Conservation (phyloP, 2,329 filamentous ascomycete species). For the Fusarium falciforme region DNA sequence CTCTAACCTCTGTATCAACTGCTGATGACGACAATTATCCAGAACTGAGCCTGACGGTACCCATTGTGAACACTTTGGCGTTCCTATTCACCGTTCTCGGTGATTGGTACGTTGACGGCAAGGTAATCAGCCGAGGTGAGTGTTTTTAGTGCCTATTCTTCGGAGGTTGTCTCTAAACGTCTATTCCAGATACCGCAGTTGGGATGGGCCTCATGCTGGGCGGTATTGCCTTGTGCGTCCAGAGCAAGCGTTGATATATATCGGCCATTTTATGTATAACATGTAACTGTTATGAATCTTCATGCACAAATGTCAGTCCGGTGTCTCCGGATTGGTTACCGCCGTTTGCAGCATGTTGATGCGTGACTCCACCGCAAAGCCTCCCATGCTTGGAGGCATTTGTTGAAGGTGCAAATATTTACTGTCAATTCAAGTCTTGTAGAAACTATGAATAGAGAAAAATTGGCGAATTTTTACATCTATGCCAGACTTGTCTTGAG, state of each 20-base stretch:
- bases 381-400: background rate
- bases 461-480: background rate
- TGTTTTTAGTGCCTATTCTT: slow-evolving; percentile 17
- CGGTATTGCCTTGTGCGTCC: slow-evolving; percentile 87
- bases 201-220: slow-evolving; percentile 83
- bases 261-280: background rate
- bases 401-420: background rate
- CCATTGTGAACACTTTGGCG: slow-evolving; percentile 92
- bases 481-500: background rate
- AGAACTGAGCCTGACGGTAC: slow-evolving; percentile 94
- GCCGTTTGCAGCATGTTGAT: slow-evolving; percentile 15
- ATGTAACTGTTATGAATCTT: slow-evolving; percentile 13
- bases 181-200: slow-evolving; percentile 76
- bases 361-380: slow-evolving; percentile 35
- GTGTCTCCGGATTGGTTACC: slow-evolving; percentile 37
- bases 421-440: background rate
- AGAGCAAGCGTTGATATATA: slow-evolving; percentile 64
- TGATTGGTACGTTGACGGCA: slow-evolving; percentile 94
- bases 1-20: slow-evolving; percentile 1
- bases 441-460: background rate
- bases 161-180: background rate
- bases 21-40: slow-evolving; percentile 26
- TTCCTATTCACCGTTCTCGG: slow-evolving; percentile 96
- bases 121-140: slow-evolving; percentile 85
- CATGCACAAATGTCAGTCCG: slow-evolving; percentile 14